phyloP scores from a whole-genome alignment of 2,329 filamentous ascomycete species.

The Xylaria sp. region DNA sequence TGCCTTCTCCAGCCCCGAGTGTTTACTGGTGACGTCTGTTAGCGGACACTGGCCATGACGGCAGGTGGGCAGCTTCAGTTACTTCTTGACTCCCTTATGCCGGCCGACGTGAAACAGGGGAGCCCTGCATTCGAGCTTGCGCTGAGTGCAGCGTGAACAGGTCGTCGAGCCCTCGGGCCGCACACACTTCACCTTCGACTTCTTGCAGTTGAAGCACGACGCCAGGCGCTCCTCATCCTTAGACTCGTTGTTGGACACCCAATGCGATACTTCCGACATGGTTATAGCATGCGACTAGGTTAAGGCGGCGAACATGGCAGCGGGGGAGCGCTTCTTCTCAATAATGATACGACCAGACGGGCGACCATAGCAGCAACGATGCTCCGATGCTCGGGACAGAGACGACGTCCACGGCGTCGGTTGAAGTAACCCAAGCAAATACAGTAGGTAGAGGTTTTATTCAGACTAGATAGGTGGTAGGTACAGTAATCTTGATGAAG shows the following conservation, averaged over 20 bases:
- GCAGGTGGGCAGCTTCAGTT: constrained; percentile 25
- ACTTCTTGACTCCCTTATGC: constrained; percentile 83
- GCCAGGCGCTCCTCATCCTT: constrained; percentile 49
- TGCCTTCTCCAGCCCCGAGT: constrained; percentile 78
- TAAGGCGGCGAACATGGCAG: constrained; percentile 31
- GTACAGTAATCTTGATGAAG: not conserved
- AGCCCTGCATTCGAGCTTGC: constrained; percentile 68
- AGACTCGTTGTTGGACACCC: constrained; percentile 19
- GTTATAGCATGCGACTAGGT: constrained; percentile 31
- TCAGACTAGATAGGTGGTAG: not conserved
- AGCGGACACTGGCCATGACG: constrained; percentile 18
- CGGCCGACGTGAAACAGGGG: constrained; percentile 79
- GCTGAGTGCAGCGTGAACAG: constrained; percentile 50
- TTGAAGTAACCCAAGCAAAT: not conserved
- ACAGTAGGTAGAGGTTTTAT: not conserved
- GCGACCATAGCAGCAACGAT: constrained; percentile 24
- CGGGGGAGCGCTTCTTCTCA: constrained; percentile 14
- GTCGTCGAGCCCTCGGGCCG: constrained; percentile 45
- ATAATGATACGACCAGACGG: not conserved
- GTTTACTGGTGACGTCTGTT: constrained; percentile 66
- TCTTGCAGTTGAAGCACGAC: constrained; percentile 51
- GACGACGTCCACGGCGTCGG: not conserved
- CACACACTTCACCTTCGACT: constrained; percentile 52
- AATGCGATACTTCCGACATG: constrained; percentile 43
- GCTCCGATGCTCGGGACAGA: not conserved